Conservation (phyloP, 2,329 filamentous ascomycete species). For the Metarhizium humberi region DNA sequence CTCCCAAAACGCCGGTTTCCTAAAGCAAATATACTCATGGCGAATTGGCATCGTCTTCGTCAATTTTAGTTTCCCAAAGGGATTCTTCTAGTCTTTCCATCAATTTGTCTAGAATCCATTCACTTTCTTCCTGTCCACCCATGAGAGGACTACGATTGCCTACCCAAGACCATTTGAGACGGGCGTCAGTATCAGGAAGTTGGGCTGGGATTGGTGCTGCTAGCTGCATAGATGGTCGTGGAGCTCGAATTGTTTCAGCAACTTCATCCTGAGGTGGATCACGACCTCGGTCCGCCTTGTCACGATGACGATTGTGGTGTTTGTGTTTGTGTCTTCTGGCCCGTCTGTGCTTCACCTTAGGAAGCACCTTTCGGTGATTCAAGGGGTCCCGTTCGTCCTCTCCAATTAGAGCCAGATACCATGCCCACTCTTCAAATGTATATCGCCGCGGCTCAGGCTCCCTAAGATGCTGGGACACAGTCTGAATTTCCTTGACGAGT, state of each 20-base stretch:
- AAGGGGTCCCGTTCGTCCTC: conserved; percentile 46
- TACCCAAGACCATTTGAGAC: conserved; percentile 60
- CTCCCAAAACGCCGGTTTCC: background rate
- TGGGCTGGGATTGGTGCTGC: background rate
- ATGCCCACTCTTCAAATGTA: conserved; percentile 76
- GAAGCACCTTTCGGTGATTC: conserved; percentile 35
- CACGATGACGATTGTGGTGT: background rate
- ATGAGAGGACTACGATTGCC: conserved; percentile 60
- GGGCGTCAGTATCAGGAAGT: conserved; percentile 18
- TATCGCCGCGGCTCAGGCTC: conserved; percentile 55
- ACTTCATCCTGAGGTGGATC: background rate
- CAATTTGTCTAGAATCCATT: conserved; percentile 64
- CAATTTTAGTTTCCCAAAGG: conserved; percentile 10
- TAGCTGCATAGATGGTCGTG: background rate
- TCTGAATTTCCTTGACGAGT: conserved; percentile 63
- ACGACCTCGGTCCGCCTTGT: background rate
- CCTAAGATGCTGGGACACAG: conserved; percentile 52
- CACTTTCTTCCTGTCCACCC: conserved; percentile 56
- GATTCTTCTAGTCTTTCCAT: conserved; percentile 39
- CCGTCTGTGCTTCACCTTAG: conserved; percentile 14
- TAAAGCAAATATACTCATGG: background rate
- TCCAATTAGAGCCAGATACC: conserved; percentile 71
- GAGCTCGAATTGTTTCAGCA: background rate
- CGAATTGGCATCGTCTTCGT: conserved; percentile 3
- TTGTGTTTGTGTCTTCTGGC: conserved; percentile 3